Base-by-base conservation (phyloP, 1,284 basidiomycete species). In the Cutaneotrichosporon sp. region DNA sequence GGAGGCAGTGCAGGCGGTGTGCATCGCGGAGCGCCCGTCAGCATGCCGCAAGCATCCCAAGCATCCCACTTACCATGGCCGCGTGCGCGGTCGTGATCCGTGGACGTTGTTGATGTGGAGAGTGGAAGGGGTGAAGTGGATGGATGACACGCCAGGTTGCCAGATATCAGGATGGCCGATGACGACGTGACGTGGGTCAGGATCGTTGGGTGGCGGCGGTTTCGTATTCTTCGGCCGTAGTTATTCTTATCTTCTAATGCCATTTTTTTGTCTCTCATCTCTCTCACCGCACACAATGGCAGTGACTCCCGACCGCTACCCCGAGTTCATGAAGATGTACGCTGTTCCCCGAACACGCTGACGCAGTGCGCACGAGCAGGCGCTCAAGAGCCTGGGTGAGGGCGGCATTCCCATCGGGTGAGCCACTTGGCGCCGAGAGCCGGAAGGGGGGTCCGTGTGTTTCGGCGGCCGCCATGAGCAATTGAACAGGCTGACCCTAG, bases 391-490 rank as follows among this genome's bases (percentile, higher is more conserved):
- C 14, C 59, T 67, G 9, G 31, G 47, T 1, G 70, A 70, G 49
- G 73, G 73, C 24, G 73, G 73, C n/a, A 69, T 75, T n/a, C 73
- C 73, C 2, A 75, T 75, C 60, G 73, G 72, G 70, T 70, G 34
- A 56, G 67, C 10, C 11, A 18, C 34, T 45, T 22, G 13, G n/a
- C 1, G 46, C 8, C 25, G 3, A 22, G 43, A 7, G 22, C 18
- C 43, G 7, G 43, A 56, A 11, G 45, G 54, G 34, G 25, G 24
- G 54, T 14, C 27, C 34, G 49, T 29, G 6, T 18, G 24, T 6
- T 29, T 42, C 16, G 18, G 18, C 29, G 5, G 29, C 29, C 29
- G 9, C n/a, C n/a, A n/a, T n/a, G n/a, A n/a, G n/a, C n/a, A n/a
- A n/a, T n/a, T n/a, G 45, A 25, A 7, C 4, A 8, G 9, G 45